Percentiles rank a stretch among this genome's conserved stretches.
Evolutionary conservation across 208 protist species (phyloP).

Genomic region (Strigomonas galati): DNA sequence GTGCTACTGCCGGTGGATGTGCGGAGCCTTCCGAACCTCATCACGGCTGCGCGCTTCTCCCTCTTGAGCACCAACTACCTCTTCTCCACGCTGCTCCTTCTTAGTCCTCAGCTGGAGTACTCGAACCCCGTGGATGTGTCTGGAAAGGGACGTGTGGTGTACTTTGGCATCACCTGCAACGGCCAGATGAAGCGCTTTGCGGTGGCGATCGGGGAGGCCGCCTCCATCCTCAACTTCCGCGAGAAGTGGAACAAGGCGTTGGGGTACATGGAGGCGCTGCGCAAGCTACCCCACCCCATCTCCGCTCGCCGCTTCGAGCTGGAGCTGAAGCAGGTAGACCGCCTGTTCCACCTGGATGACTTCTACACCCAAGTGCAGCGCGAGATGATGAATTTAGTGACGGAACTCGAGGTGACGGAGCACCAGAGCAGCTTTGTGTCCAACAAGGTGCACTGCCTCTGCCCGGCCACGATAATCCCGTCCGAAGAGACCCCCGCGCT

Average conservation of each 20-base stretch:
- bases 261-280: slow-evolving; percentile 74
- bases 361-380: slow-evolving; percentile 56
- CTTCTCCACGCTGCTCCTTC: slow-evolving; percentile 72
- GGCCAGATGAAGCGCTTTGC: slow-evolving; percentile 84
- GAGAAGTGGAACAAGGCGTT: slow-evolving; percentile 62
- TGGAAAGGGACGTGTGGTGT: slow-evolving; percentile 52
- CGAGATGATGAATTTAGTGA: slow-evolving; percentile 63
- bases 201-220: slow-evolving; percentile 64
- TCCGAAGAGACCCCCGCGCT: slow-evolving; percentile 20
- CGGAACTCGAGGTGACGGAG: slow-evolving; percentile 72
- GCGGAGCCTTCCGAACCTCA: slow-evolving; percentile 41
- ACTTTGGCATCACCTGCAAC: slow-evolving; percentile 85
- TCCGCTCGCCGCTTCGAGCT: slow-evolving; percentile 64
- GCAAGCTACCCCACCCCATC: slow-evolving; percentile 51
- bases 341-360: slow-evolving; percentile 59
- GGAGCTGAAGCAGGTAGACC: slow-evolving; percentile 67
- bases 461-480: slow-evolving; percentile 12
- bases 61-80: slow-evolving; percentile 70
- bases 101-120: slow-evolving; percentile 84
- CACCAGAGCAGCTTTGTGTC: slow-evolving; percentile 81
- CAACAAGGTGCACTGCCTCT: slow-evolving; percentile 56
- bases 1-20: slow-evolving; percentile 66
- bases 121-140: slow-evolving; percentile 50
- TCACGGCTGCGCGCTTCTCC: slow-evolving; percentile 55
- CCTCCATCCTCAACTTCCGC: slow-evolving; percentile 80